phyloP scores from a whole-genome alignment of 306 rosid species.

The Mimosa bimucronata region DNA sequence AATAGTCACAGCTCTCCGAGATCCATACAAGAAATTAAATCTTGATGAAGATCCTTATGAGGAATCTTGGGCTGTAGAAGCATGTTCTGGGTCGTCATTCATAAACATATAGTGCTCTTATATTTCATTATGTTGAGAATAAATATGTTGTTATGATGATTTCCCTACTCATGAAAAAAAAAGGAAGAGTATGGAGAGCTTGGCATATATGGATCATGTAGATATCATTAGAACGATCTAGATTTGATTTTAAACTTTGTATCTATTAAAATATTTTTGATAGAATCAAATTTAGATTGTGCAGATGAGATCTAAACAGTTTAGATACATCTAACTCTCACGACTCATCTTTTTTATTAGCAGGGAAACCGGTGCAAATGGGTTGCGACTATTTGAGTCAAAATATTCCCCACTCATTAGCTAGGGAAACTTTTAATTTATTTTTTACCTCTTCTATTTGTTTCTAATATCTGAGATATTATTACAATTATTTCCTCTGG shows the following conservation, averaged over 20 bases:
- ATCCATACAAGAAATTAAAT: conserved; percentile 64
- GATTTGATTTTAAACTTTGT: too few relatives aligned
- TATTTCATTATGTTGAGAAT: conserved; percentile 3
- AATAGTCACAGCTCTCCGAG: conserved; percentile 72
- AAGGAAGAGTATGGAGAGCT: too few relatives aligned
- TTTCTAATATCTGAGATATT: conserved; percentile 31
- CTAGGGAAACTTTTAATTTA: too few relatives aligned
- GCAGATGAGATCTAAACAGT: too few relatives aligned
- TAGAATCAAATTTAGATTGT: too few relatives aligned
- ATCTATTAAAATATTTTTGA: too few relatives aligned
- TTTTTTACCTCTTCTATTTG: conserved; percentile 10
- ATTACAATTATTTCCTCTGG: conserved; percentile 24
- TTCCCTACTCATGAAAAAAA: too few relatives aligned
- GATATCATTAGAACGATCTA: too few relatives aligned
- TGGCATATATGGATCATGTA: too few relatives aligned
- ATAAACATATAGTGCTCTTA: conserved; percentile 66
- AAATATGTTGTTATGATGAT: conserved; percentile 26
- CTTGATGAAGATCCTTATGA: conserved; percentile 87
- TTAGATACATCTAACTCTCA: conserved; percentile 2
- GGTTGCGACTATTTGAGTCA: conserved; percentile 67
- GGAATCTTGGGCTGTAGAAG: conserved; percentile 89
- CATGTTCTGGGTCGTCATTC: conserved; percentile 77
- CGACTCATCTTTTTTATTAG: too few relatives aligned
- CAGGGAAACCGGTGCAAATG: conserved; percentile 56
- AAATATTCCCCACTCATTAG: conserved; percentile 70